Base-by-base conservation (phyloP, 192 early-diverging fungal species). In the Backusella tarrabulga region DNA sequence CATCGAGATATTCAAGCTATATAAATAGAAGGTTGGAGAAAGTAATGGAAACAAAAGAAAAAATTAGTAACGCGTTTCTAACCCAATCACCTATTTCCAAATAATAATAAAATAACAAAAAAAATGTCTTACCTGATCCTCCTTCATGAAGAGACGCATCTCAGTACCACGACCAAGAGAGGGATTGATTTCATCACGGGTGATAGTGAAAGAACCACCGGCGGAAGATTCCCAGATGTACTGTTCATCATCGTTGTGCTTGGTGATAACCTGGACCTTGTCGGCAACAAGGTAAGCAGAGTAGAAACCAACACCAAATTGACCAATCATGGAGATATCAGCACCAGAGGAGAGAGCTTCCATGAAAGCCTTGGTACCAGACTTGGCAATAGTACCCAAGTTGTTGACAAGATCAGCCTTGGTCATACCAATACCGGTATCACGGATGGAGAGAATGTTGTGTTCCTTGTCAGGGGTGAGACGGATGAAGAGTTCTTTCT, bases 241-340 rank as follows among this genome's bases (percentile, higher is more conserved):
- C 80, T 97, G 95, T 86, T 96, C 94, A 80, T 97, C 96, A 84
- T 97, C 95, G 81, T 97, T 97, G 91, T 97, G 93, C 92, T 97
- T 97, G 86, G 95, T 95, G 87, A 96, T 93, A 75, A 97, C 92
- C 82, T 93, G 87, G 34, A 99, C 98, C 87, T 93, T 93, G 87
- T 99, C 98, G 79, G 96, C 97, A 79, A 99, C 96, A 77, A 99
- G 90, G 93, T 98, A 99, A 73, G 97, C 97, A 77, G 97, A 98
- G 94, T 99, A 99, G 96, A 99, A 99, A 91, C 98, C 98, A 73
- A 99, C 98, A 96, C 98, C 98, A 85, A 99, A 99, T 87, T 99
- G 97, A 85, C 97, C 98, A 87, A 99, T 99, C 96, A 99, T 98
- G 86, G 96, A 97, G 75, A 97, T 98, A 88, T 97, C 97, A 77